Evolutionary conservation across 148 eudicot species (phyloP).

Genomic region (Rhododendron vialii): DNA sequence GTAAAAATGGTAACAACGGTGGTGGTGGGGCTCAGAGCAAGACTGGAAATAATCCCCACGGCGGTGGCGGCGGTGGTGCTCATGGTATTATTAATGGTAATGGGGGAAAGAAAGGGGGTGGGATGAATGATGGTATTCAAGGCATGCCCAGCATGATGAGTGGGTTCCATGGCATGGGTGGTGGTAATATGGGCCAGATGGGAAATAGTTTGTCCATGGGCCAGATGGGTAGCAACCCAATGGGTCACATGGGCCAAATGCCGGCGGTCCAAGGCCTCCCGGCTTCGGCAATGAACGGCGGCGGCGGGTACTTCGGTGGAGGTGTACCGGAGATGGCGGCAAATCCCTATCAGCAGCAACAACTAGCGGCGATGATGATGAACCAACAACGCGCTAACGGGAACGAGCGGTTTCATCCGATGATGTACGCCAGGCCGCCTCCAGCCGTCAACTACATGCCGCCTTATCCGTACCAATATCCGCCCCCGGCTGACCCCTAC

Average conservation of each 20-base stretch:
- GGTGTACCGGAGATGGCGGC: slow-evolving; percentile 57
- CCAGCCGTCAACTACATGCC: slow-evolving; percentile 64
- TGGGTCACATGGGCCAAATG: slow-evolving; percentile 64
- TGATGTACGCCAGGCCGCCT: slow-evolving; percentile 91
- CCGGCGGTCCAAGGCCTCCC: slow-evolving; percentile 82
- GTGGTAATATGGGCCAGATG: slow-evolving; percentile 47
- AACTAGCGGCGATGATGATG: slow-evolving; percentile 74
- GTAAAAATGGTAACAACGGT: slow-evolving; percentile 26
- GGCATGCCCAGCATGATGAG: slow-evolving; percentile 30
- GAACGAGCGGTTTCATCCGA: slow-evolving; percentile 83
- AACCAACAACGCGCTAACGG: slow-evolving; percentile 81
- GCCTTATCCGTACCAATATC: slow-evolving; percentile 34
- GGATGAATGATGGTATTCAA: slow-evolving; percentile 35
- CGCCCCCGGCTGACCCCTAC: slow-evolving; percentile 62
- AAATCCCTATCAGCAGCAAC: slow-evolving; percentile 42
- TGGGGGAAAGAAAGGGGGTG: slow-evolving; percentile 7
- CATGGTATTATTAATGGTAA: slow-evolving; percentile 42
- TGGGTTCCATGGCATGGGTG: slow-evolving; percentile 39
- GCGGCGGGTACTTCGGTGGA: slow-evolving; percentile 41
- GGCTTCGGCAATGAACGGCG: slow-evolving; percentile 28
- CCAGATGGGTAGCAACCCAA: slow-evolving; percentile 61
- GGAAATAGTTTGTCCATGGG: slow-evolving; percentile 6
- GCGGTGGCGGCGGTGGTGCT: slow-evolving; percentile 34
- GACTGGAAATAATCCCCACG: slow-evolving; percentile 38
- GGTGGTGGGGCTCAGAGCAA: slow-evolving; percentile 34